A percentile compares a stretch with the other conserved stretches of the same genome.
Conservation (phyloP, 2,329 filamentous ascomycete species). For the Plectosphaerella sp. region DNA sequence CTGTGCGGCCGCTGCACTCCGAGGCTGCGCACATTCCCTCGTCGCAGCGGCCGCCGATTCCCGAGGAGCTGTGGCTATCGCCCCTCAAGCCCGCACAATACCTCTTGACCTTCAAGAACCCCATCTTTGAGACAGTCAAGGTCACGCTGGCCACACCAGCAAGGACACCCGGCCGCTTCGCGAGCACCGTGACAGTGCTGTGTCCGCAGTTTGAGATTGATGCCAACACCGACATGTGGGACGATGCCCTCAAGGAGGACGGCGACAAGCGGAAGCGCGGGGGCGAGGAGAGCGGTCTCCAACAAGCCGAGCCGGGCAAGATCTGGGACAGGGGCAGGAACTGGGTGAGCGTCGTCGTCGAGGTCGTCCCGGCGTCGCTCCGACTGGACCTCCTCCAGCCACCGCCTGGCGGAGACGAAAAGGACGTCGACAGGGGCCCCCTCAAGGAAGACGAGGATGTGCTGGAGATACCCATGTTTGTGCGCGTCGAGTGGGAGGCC, state of each 20-base stretch:
- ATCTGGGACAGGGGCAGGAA: slow-evolving; percentile 94
- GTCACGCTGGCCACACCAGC: slow-evolving; percentile 84
- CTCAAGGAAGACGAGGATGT: slow-evolving; percentile 57
- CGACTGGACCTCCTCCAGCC: slow-evolving; percentile 29
- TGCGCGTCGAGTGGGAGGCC: slow-evolving; percentile 84
- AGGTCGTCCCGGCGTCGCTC: slow-evolving; percentile 69
- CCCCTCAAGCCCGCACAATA: slow-evolving; percentile 68
- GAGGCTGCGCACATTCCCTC: slow-evolving; percentile 17
- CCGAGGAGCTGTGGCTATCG: slow-evolving; percentile 37
- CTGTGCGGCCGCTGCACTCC: slow-evolving; percentile 59
- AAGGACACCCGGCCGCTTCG: slow-evolving; percentile 70
- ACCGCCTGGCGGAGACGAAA: slow-evolving; percentile 12
- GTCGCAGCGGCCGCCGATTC: slow-evolving; percentile 20
- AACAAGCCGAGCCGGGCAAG: slow-evolving; percentile 80
- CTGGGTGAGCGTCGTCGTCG: slow-evolving; percentile 90
- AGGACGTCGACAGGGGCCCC: slow-evolving; percentile 37
- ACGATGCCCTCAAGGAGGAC: slow-evolving; percentile 73
- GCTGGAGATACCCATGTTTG: slow-evolving; percentile 90
- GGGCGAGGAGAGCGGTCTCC: slow-evolving; percentile 36
- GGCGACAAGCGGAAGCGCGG: slow-evolving; percentile 30
- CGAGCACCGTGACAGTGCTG: slow-evolving; percentile 80
- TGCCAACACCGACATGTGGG: slow-evolving; percentile 82
- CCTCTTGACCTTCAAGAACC: slow-evolving; percentile 86
- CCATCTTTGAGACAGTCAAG: slow-evolving; percentile 85
- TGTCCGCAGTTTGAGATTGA: slow-evolving; percentile 94